Base-by-base conservation (phyloP, 2,329 filamentous ascomycete genomes). In the Colletotrichum euphorbiae region DNA sequence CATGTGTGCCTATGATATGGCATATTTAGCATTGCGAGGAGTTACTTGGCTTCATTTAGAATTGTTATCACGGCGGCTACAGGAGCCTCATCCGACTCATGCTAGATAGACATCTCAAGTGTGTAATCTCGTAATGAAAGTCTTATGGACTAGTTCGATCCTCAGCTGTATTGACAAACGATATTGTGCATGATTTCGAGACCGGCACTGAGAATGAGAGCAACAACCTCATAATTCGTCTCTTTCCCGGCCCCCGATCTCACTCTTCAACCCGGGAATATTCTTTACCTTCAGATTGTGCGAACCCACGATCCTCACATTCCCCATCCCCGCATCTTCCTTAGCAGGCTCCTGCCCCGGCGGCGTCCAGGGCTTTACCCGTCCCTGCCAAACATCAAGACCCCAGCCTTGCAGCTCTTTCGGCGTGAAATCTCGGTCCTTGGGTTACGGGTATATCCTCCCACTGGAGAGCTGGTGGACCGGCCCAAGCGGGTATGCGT, bases 311-410 rank as follows among this genome's bases (percentile, higher is more conserved):
- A 54, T 54, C 7, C 33, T 54, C 51, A 54, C 33, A 19, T 69
- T 74, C 75, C 2, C 74, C 73, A 1, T 67, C 70, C 1, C 71
- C 68, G 13, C 13, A 1, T 74, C 70, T 1, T 74, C 70, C 21
- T 73, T 71, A 11, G 70, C 71, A 2, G 73, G 71, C 9, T 72
- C 72, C 24, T 73, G 73, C 2, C 75, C 76, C 1, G 74, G 72
- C 38, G 74, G 74, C 21, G 71, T 73, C 79, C 77, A 81, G 2
- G 78, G 75, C 70, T 75, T 76, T 52, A 80, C 69, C 6, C 75
- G 71, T 3, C 76, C 78, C 58, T 80, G 76, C 72, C 76, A 80
- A 13, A 80, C 78, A 31, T 80, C 78, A 12, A 80, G 62, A 1
- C 78, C 78, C 77, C 77, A 80, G 50, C 73, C 70, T 67, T 78